Evolutionary conservation across 352 stramenopile genomes (phyloP).

Genomic region (Phytophthora vignae): DNA sequence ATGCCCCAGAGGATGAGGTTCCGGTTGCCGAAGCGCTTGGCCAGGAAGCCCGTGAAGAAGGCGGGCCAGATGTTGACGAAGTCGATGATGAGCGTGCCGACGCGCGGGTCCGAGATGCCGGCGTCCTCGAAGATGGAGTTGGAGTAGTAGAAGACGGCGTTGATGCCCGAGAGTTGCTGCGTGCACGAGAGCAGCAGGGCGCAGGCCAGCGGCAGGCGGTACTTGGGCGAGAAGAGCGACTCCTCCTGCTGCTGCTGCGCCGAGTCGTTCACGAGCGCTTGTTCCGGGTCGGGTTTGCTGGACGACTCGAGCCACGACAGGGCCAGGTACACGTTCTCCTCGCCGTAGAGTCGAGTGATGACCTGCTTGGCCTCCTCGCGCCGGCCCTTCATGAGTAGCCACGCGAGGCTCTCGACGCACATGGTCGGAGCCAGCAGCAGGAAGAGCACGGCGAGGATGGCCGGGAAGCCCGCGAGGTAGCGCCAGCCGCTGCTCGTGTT

Average conservation of each 20-base stretch:
- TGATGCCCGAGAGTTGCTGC: slow-evolving; percentile 51
- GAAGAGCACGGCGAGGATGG: slow-evolving; percentile 46
- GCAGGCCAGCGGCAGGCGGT: too few relatives aligned
- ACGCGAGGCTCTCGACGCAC: slow-evolving; percentile 40
- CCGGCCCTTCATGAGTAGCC: slow-evolving; percentile 12
- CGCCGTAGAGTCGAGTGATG: slow-evolving; percentile 28
- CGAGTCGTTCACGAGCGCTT: too few relatives aligned
- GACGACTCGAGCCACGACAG: too few relatives aligned
- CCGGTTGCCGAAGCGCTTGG: too few relatives aligned
- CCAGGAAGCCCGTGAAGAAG: slow-evolving; percentile 30
- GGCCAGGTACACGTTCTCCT: slow-evolving; percentile 20
- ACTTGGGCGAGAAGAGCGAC: too few relatives aligned
- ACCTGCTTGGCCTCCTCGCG: slow-evolving; percentile 23
- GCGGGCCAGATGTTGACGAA: slow-evolving; percentile 35
- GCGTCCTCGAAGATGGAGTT: slow-evolving; percentile 25
- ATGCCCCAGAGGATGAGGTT: neutral
- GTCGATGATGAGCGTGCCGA: slow-evolving; percentile 35
- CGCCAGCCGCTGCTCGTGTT: slow-evolving; percentile 40
- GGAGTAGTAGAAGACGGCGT: slow-evolving; percentile 50
- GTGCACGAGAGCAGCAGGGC: too few relatives aligned
- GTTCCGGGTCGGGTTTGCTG: too few relatives aligned
- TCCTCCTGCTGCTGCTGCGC: too few relatives aligned
- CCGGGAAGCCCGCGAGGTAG: slow-evolving; percentile 53
- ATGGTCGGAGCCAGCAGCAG: slow-evolving; percentile 42
- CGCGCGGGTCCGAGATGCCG: slow-evolving; percentile 27